Conservation (phyloP, 306 rosid species). For the Rosa rugosa region DNA sequence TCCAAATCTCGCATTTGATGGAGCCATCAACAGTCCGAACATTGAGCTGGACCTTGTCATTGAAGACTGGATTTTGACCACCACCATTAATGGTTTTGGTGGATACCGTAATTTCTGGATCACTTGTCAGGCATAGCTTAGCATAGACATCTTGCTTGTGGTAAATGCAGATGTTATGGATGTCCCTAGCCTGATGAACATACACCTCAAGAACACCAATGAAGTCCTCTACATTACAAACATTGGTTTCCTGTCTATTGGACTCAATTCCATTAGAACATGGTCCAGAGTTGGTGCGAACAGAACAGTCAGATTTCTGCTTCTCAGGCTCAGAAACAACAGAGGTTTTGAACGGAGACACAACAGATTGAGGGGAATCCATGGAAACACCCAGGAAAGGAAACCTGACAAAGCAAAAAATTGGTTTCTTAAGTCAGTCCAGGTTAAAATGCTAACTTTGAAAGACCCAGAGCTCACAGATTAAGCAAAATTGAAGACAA, state of each 20-base stretch:
- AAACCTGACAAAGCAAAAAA: slow-evolving; percentile 42
- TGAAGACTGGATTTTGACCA: slow-evolving; percentile 87
- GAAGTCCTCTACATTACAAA: slow-evolving; percentile 36
- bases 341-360: slow-evolving; percentile 66
- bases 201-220: slow-evolving; percentile 69
- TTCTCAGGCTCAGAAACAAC: slow-evolving; percentile 43
- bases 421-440: slow-evolving; percentile 4
- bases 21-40: slow-evolving; percentile 58
- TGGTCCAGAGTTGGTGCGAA: slow-evolving; percentile 18
- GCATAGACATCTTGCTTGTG: slow-evolving; percentile 99
- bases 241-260: slow-evolving; percentile 42
- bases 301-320: slow-evolving; percentile 31
- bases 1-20: slow-evolving; percentile 93
- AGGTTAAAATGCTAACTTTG: slow-evolving; percentile 10
- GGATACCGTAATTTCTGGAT: slow-evolving; percentile 62
- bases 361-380: slow-evolving; percentile 96
- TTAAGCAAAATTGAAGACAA: slow-evolving; percentile 10
- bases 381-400: slow-evolving; percentile 34
- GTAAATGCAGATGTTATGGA: slow-evolving; percentile 93
- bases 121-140: slow-evolving; percentile 61
- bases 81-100: slow-evolving; percentile 94
- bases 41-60: slow-evolving; percentile 61
- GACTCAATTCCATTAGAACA: slow-evolving; percentile 49
- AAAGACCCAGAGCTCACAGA: slow-evolving; percentile 10
- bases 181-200: slow-evolving; percentile 86